These are phyloP conservation scores for Saturnispora kantuleensis DNA, from an alignment of 805 yeast species.

Conservation along the genomic window DNA sequence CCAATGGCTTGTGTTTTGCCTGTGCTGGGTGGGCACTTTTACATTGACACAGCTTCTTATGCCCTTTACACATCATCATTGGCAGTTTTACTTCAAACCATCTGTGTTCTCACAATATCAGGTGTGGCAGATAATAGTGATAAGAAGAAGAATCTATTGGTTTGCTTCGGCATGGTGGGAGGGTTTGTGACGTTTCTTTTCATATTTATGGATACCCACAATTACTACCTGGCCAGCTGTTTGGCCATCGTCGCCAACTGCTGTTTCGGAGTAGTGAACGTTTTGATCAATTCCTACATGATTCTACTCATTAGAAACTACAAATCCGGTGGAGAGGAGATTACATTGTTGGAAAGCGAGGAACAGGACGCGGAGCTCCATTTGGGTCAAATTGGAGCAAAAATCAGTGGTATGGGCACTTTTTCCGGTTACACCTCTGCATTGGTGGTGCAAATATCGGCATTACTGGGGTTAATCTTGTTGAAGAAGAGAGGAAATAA, in stretches of 20 bases:
- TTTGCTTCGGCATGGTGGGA: constrained; percentile 52
- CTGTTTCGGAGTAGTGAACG: constrained; percentile 69
- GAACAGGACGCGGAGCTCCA: constrained; percentile 3
- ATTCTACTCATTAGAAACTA: constrained; percentile 49
- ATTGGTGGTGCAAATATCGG: constrained; percentile 49
- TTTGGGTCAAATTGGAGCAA: constrained; percentile 35
- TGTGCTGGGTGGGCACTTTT: constrained; percentile 24
- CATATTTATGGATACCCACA: constrained; percentile 28
- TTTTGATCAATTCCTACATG: constrained; percentile 66
- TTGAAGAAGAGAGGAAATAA: constrained; percentile 11
- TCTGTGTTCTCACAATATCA: constrained; percentile 60
- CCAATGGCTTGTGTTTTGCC: constrained; percentile 26
- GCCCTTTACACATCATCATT: constrained; percentile 66
- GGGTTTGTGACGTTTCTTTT: constrained; percentile 42
- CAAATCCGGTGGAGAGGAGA: constrained; percentile 2
- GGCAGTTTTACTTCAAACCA: constrained; percentile 63
- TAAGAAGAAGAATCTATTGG: constrained; percentile 45
- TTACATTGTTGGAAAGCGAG: background rate
- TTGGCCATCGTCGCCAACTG: constrained; percentile 56
- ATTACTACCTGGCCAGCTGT: constrained; percentile 40
- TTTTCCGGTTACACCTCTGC: constrained; percentile 67
- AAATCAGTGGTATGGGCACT: constrained; percentile 59
- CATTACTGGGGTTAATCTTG: constrained; percentile 36
- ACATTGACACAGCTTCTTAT: constrained; percentile 62
- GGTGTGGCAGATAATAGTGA: constrained; percentile 62